Evolutionary conservation across 2,329 filamentous ascomycete species (phyloP), one percentile per base, ranked within the genome.

Genomic region (Stemphylium beticola): DNA sequence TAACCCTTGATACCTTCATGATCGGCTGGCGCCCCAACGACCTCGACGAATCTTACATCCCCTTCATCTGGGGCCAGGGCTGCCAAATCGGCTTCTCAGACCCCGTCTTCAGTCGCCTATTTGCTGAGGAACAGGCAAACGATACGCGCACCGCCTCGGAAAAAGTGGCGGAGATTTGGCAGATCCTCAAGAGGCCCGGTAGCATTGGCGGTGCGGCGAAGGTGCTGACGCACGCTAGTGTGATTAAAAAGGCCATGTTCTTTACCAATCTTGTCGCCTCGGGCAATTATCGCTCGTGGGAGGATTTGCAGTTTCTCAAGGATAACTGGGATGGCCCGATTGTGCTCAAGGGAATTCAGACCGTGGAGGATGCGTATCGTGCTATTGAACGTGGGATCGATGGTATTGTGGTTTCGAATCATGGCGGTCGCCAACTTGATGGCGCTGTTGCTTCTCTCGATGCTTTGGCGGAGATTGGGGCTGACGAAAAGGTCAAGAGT

Each of bases 1-100:
- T 92, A 0, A 92, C 90, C 0, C 78, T 91, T 0, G 89, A 92
- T 71, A 91, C 88, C 0, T 90, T 85, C 74, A 81, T 82, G 11
- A 78, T 92, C 32, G 83, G 82, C 0, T 92, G 88, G 88, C 79
- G 89, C 33, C 88, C 88, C 0, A 80, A 78, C 0, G 88, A 91
- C 66, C 80, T 91, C 4, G 87, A 90, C 59, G 80, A 81, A 12
- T 83, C 79, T 0, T 88, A 85, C 63, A 65, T 85, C 0, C 83
- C 87, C 0, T 89, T 90, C 59, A 74, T 86, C 24, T 79, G 76
- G 26, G 72, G 73, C 12, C 65, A 72, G 53, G 74, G 74, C 12
- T 71, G 68, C 32, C 67, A 75, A 43, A 58, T 75, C 7, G 71
- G 63, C 4, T 72, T 77, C 48, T 71, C 71, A 0, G 74, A 77